These are phyloP conservation scores for Fusarium sp. DNA, from an alignment of 2,329 filamentous ascomycete species.

Conservation along the genomic window DNA sequence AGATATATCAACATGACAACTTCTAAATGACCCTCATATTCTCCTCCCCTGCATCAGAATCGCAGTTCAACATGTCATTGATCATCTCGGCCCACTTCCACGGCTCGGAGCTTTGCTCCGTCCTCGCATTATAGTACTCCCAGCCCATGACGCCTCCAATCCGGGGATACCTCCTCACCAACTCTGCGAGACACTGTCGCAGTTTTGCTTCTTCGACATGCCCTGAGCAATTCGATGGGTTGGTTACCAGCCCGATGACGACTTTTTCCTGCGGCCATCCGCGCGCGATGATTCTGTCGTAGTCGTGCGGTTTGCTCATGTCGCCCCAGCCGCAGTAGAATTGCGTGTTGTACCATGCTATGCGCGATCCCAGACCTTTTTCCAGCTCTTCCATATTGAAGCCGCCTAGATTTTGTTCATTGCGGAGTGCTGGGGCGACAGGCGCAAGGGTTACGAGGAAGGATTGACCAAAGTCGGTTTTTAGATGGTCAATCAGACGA, in stretches of 20 bases:
- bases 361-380: conserved; percentile 67
- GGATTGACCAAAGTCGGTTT: conserved; percentile 71
- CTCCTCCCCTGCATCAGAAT: not conserved
- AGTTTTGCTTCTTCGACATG: conserved; percentile 60
- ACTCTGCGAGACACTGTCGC: conserved; percentile 53
- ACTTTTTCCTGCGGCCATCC: conserved; percentile 79
- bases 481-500: conserved; percentile 73
- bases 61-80: conserved; percentile 39
- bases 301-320: conserved; percentile 55
- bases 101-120: conserved; percentile 56
- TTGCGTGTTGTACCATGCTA: conserved; percentile 87
- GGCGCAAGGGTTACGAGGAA: conserved; percentile 85
- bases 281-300: conserved; percentile 60
- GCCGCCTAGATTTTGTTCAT: conserved; percentile 73
- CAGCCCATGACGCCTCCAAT: conserved; percentile 92
- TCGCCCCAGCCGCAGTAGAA: conserved; percentile 89
- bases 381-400: conserved; percentile 83
- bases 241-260: conserved; percentile 82
- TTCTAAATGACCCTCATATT: conserved; percentile 13
- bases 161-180: conserved; percentile 64
- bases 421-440: conserved; percentile 76
- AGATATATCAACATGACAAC: conserved; percentile 19
- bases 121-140: conserved; percentile 87
- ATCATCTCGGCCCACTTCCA: conserved; percentile 76
- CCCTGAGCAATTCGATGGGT: conserved; percentile 72